These are phyloP conservation scores for Helotiales sp. DNA, from an alignment of 2,329 filamentous ascomycete genomes.

Conservation along the genomic window DNA sequence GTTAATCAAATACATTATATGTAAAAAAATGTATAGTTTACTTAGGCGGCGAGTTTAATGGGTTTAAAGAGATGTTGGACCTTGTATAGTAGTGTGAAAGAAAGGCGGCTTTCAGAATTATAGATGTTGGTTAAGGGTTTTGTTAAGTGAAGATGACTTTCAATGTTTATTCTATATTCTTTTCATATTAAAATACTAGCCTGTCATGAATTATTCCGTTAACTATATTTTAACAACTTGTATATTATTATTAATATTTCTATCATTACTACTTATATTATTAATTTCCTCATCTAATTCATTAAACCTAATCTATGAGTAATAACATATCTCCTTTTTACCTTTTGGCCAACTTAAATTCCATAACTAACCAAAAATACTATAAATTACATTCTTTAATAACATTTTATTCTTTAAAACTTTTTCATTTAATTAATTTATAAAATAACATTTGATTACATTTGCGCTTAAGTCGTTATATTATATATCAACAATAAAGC, in stretches of 20 bases:
- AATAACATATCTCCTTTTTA: constrained; percentile 36
- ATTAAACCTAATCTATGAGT: no score
- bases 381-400: constrained; percentile 42
- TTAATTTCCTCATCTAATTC: no score
- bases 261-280: no score
- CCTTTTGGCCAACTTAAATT: constrained; percentile 34
- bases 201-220: constrained; percentile 2
- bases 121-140: background rate
- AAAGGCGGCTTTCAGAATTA: background rate
- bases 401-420: constrained; percentile 21
- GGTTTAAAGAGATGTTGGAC: background rate
- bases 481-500: constrained; percentile 15
- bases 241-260: background rate
- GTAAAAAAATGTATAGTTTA: background rate
- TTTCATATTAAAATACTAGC: background rate
- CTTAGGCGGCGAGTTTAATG: background rate
- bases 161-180: background rate
- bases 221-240: background rate
- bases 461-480: constrained; percentile 4
- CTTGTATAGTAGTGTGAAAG: background rate
- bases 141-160: no score
- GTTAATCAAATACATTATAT: background rate
- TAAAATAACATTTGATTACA: background rate
- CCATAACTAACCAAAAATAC: constrained; percentile 42
- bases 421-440: constrained; percentile 7